A percentile compares a stretch with the other conserved stretches of the same genome.
Conservation (phyloP, 495 filamentous ascomycete genomes). For the Penicillium malachiteum region DNA sequence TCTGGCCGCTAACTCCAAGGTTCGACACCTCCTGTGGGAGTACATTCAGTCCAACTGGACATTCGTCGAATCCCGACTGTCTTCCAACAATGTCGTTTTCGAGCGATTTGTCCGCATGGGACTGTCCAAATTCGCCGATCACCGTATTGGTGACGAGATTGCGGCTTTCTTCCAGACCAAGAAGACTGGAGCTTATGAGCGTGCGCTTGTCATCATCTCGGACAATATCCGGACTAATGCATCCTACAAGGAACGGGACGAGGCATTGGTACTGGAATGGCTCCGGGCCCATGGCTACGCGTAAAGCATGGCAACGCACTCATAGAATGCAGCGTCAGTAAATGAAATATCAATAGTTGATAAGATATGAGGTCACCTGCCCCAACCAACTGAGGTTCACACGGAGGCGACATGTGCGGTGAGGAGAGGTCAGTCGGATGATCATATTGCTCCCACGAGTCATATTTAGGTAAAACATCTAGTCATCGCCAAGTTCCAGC, state of each 20-base stretch:
- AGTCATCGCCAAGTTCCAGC: no score
- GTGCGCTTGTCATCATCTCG: slow-evolving; percentile 71
- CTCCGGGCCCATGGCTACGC: slow-evolving; percentile 61
- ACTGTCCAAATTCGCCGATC: slow-evolving; percentile 73
- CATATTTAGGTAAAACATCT: no score
- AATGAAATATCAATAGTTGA: no score
- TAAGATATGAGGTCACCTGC: slow-evolving; percentile 13
- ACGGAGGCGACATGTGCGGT: slow-evolving; percentile 12
- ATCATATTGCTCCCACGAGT: no score
- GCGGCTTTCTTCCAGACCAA: slow-evolving; percentile 77
- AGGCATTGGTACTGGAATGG: slow-evolving; percentile 67
- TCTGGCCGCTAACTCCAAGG: slow-evolving; percentile 68
- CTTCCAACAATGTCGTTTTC: slow-evolving; percentile 78
- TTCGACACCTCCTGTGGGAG: slow-evolving; percentile 72
- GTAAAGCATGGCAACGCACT: slow-evolving; percentile 14
- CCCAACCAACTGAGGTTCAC: slow-evolving; percentile 8
- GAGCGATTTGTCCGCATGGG: slow-evolving; percentile 81
- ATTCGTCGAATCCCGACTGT: slow-evolving; percentile 62
- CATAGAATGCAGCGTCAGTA: no score
- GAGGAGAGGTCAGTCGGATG: background rate
- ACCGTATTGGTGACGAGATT: slow-evolving; percentile 71
- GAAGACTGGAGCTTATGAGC: slow-evolving; percentile 76
- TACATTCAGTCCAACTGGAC: slow-evolving; percentile 82
- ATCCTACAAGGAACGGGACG: slow-evolving; percentile 73
- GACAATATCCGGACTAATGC: slow-evolving; percentile 79